Evolutionary conservation across 345 rosid genomes (phyloP).

Genomic region (Euclidium syriacum): DNA sequence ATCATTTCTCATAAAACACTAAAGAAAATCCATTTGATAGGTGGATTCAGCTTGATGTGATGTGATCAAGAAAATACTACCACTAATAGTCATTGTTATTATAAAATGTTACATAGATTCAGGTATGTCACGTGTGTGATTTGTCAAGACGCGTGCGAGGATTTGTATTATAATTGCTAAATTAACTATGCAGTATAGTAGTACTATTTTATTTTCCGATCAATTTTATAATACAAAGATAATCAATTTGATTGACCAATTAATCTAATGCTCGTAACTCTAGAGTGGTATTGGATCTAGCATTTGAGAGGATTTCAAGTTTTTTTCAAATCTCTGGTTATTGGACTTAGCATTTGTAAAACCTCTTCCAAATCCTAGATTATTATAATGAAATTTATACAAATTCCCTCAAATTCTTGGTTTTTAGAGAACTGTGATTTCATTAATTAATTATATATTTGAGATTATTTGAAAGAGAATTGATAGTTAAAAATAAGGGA

Average conservation of each 20-base stretch:
- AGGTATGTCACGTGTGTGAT: conserved; percentile 25
- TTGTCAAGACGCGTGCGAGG: conserved; percentile 12
- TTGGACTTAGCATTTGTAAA: too few species aligned
- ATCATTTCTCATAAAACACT: too few species aligned
- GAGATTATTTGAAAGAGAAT: too few species aligned
- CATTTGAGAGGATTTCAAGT: too few species aligned
- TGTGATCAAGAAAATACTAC: conserved; percentile 2
- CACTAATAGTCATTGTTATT: neutral
- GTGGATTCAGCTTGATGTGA: neutral
- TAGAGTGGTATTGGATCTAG: too few species aligned
- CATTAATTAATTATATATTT: too few species aligned
- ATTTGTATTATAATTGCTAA: conserved; percentile 3
- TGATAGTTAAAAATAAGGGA: too few species aligned
- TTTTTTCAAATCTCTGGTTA: too few species aligned
- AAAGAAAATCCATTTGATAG: conserved; percentile 13
- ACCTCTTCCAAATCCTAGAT: too few species aligned
- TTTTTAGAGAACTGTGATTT: too few species aligned
- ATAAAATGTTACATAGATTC: conserved; percentile 23
- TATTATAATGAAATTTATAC: too few species aligned
- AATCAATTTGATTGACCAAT: conserved; percentile 1
- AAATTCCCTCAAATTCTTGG: too few species aligned
- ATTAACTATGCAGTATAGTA: neutral
- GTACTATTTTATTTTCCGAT: neutral
- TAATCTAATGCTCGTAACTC: neutral
- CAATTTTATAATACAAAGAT: neutral